Evolutionary conservation across 495 filamentous ascomycete genomes (phyloP), one percentile per base, ranked within the genome.

Genomic region (Penicillium herquei): DNA sequence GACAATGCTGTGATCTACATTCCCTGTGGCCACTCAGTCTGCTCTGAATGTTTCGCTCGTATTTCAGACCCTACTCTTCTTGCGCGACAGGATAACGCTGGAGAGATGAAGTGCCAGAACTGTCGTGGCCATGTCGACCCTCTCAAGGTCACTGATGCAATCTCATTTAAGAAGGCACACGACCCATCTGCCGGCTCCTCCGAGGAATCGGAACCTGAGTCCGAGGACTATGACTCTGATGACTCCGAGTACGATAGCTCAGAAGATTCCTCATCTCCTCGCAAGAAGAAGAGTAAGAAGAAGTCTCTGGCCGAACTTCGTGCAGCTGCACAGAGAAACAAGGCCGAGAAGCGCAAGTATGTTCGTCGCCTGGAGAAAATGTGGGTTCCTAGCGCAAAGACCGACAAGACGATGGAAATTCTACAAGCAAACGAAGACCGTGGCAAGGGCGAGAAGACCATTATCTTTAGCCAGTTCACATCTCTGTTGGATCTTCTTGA

Each of bases 381-480:
- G 40, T 96, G 82, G 84, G 67, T 84, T 31, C 76, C 87, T 1
- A 92, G 89, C 40, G 84, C 90, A 18, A 97, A 96, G 67, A 84
- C 93, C 39, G 83, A 85, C 13, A 87, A 90, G 66, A 83, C 86
- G 11, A 66, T 91, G 17, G 85, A 91, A 54, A 81, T 96, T 33
- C 76, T 96, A 12, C 62, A 76, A 14, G 61, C 62, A 0, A 81
- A 85, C 51, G 69, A 81, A 50, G 58, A 68, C 21, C 70, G 70
- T 10, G 74, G 77, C 42, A 49, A 60, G 9, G 69, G 66, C 18
- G 78, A 94, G 70, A 97, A 97, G 70, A 94, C 89, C 2, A 92
- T 98, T 42, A 82, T 98, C 56, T 98, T 98, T 71, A 91, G 86
- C 51, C 89, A 96, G 66, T 98, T 93, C 73, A 96, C 93, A 6